Evolutionary conservation across 371 early-diverging fungal genomes (phyloP).

Genomic region (Mucor ambiguus): DNA sequence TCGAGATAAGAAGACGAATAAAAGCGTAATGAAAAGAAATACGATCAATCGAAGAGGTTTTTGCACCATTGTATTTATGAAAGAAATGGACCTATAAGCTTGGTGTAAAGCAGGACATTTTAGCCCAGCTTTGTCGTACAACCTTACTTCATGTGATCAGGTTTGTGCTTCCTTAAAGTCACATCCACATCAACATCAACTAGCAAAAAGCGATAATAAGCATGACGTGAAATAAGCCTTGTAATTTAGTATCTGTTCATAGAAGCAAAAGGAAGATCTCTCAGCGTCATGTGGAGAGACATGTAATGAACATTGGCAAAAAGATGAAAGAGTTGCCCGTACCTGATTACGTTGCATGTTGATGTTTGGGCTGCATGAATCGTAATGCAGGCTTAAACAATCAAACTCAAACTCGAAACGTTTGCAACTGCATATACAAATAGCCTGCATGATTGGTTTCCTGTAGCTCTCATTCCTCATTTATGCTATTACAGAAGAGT

Average conservation of each 20-base stretch:
- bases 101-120: constrained; percentile 5
- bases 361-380: background rate
- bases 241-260: background rate
- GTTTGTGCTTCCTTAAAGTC: background rate
- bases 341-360: constrained; percentile 5
- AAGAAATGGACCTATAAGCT: constrained; percentile 10
- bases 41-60: constrained; percentile 10
- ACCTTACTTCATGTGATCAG: constrained; percentile 2
- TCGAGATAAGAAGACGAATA: constrained; percentile 14
- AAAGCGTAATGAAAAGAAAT: constrained; percentile 16
- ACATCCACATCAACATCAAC: background rate
- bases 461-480: background rate
- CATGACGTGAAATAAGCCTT: background rate
- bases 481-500: background rate
- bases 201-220: background rate
- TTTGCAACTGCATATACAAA: background rate
- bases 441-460: background rate
- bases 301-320: background rate
- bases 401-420: background rate
- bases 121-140: constrained; percentile 16
- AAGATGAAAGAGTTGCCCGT: background rate
- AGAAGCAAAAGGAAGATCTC: background rate
- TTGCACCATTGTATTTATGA: constrained; percentile 13
- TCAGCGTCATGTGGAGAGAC: background rate
- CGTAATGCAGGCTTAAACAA: background rate